phyloP scores from a whole-genome alignment of 108 stramenopile species.

The Phaeodactylum tricornutum region DNA sequence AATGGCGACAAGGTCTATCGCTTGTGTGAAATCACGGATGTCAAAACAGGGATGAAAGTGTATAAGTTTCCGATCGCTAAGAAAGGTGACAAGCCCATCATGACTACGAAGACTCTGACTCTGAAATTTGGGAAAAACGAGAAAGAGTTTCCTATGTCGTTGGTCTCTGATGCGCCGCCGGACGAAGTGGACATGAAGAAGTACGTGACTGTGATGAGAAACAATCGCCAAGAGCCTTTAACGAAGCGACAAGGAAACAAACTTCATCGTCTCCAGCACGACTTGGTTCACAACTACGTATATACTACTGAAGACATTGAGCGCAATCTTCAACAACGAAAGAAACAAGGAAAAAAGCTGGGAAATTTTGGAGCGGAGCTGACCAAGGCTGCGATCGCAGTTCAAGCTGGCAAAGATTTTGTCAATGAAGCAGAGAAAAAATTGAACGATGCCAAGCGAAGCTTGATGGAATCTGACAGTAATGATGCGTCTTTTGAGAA shows the following conservation, averaged over 20 bases:
- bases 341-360: conserved; percentile 49
- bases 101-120: conserved; percentile 59
- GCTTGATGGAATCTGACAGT: conserved; percentile 26
- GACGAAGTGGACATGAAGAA: conserved; percentile 51
- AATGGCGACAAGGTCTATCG: conserved; percentile 75
- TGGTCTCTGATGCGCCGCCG: conserved; percentile 67
- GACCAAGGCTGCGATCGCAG: conserved; percentile 63
- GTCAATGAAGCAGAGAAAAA: conserved; percentile 31
- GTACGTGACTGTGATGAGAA: conserved; percentile 55
- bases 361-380: conserved; percentile 68
- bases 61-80: conserved; percentile 57
- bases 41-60: conserved; percentile 27
- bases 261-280: conserved; percentile 58
- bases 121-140: conserved; percentile 59
- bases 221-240: conserved; percentile 35
- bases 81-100: conserved; percentile 43
- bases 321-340: conserved; percentile 43
- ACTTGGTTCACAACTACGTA: conserved; percentile 70
- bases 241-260: conserved; percentile 59
- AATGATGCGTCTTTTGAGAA: conserved; percentile 15
- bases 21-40: conserved; percentile 65
- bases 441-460: conserved; percentile 41
- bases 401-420: conserved; percentile 53
- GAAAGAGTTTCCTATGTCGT: conserved; percentile 61
- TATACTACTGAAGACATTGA: conserved; percentile 81